A percentile compares a stretch with the other conserved stretches of the same genome.
Evolutionary conservation across 768 basidiomycete species (phyloP).

Genomic region (Kwoniella sp.): DNA sequence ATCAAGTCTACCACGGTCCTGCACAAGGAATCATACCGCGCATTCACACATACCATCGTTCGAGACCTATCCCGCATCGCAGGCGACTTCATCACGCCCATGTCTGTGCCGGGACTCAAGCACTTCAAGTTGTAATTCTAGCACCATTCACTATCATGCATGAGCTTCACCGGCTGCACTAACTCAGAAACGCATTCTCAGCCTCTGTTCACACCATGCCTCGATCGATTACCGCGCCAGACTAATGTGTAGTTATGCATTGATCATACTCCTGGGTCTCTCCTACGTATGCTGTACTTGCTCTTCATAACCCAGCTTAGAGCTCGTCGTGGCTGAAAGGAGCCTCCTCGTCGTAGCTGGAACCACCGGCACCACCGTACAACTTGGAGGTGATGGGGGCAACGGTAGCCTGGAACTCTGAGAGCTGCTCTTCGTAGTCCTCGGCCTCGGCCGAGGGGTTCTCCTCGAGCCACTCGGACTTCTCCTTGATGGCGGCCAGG

Average conservation of each 20-base stretch:
- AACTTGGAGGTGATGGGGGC: conserved; percentile 78
- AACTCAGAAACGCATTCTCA: no score
- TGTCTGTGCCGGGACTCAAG: conserved; percentile 24
- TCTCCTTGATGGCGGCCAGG: conserved; percentile 75
- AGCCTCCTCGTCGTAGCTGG: conserved; percentile 54
- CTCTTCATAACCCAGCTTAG: conserved; percentile 37
- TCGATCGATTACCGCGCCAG: no score
- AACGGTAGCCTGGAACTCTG: conserved; percentile 50
- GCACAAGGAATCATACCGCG: conserved; percentile 32
- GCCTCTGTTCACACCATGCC: not conserved
- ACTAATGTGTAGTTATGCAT: conserved; percentile 1
- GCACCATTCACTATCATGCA: no score
- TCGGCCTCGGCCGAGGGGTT: conserved; percentile 71
- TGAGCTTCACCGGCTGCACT: no score
- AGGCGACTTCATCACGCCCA: conserved; percentile 18
- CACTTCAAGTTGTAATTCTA: conserved; percentile 22
- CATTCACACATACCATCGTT: conserved; percentile 24
- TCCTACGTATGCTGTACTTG: not conserved
- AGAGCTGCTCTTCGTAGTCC: conserved; percentile 86
- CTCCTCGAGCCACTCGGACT: conserved; percentile 86
- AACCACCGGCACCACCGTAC: conserved; percentile 47
- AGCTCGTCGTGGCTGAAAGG: conserved; percentile 59
- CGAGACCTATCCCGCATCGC: conserved; percentile 8
- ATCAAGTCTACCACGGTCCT: conserved; percentile 22
- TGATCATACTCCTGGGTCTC: not conserved